phyloP scores from a whole-genome alignment of 1,139 yeast genomes.

The Geotrichum australiense region DNA sequence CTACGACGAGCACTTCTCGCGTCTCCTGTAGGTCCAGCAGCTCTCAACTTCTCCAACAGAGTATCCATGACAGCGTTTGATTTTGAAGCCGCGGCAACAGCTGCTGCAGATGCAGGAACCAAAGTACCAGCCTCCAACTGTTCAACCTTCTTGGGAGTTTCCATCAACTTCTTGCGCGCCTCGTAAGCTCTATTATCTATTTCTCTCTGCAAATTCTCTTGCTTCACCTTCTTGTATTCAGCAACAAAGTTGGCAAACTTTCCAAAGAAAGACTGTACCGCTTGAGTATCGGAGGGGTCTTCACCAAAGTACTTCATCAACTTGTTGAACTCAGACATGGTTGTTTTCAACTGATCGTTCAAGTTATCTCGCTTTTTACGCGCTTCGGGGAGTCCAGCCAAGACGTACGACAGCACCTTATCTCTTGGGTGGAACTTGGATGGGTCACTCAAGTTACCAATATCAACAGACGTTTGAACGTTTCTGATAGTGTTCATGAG shows the following conservation, averaged over 20 bases:
- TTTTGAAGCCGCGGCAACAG: slow-evolving; percentile 13
- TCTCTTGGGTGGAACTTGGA: slow-evolving; percentile 72
- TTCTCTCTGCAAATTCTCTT: slow-evolving; percentile 70
- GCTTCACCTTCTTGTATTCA: slow-evolving; percentile 70
- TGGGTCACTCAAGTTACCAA: slow-evolving; percentile 71
- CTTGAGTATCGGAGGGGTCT: slow-evolving; percentile 51
- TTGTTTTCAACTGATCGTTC: slow-evolving; percentile 48
- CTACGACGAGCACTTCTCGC: slow-evolving; percentile 75
- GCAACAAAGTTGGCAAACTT: slow-evolving; percentile 66
- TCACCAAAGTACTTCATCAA: slow-evolving; percentile 84
- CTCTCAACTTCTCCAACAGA: slow-evolving; percentile 62
- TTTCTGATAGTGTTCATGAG: slow-evolving; percentile 49
- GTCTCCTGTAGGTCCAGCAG: slow-evolving; percentile 67
- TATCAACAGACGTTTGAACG: slow-evolving; percentile 49
- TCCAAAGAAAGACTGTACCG: slow-evolving; percentile 61
- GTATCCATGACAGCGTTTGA: slow-evolving; percentile 55
- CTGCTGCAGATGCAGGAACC: slow-evolving; percentile 21
- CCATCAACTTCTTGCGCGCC: slow-evolving; percentile 58
- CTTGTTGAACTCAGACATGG: slow-evolving; percentile 49
- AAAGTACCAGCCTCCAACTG: slow-evolving; percentile 27
- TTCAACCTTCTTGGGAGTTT: slow-evolving; percentile 35
- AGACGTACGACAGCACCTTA: slow-evolving; percentile 47
- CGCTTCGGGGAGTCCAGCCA: slow-evolving; percentile 53
- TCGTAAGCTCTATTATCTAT: slow-evolving; percentile 74
- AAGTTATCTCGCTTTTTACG: slow-evolving; percentile 51